Evolutionary conservation across 2,329 filamentous ascomycete species (phyloP), one percentile per base, ranked within the genome.

Genomic region (Rhinocladiella mackenziei): DNA sequence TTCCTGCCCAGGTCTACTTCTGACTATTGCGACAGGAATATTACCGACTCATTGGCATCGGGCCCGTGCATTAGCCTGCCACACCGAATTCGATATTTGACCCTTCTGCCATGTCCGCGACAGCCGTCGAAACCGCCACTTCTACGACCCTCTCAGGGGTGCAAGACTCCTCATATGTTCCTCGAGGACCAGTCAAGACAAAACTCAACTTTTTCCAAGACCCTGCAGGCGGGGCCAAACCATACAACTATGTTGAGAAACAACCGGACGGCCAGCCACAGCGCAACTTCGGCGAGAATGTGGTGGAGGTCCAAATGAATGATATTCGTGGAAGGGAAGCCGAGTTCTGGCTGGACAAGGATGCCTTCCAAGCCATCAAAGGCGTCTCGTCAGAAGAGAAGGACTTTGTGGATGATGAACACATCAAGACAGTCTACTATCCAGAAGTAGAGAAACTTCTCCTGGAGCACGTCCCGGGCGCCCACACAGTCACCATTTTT

Each of bases 361-460:
- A 89, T 62, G 86, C 86, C 53, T 94, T 95, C 70, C 72, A 79
- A 45, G 70, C 84, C 14, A 63, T 88, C 36, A 68, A 70, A 9
- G 66, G 73, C 56, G 65, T 87, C 1, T 70, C 80, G 0, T 73
- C 76, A 1, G 75, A 76, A 2, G 68, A 76, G 22, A 68, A 67
- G 29, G 69, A 71, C 35, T 94, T 91, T 63, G 65, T 64, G 3
- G 79, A 86, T 62, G 83, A 89, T 58, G 77, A 73, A 8, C 78
- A 77, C 48, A 86, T 96, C 65, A 68, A 77, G 58, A 58, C 67
- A 1, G 74, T 80, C 41, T 96, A 94, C 72, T 96, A 96, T 69
- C 84, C 87, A 0, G 88, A 95, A 62, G 78, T 94, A 6, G 83
- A 89, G 66, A 63, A 74, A 36, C 69, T 94, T 18, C 70, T 96